Evolutionary conservation across 805 yeast species (phyloP), one percentile per base, ranked within the genome.

Genomic region (Myxozyma neotropica): DNA sequence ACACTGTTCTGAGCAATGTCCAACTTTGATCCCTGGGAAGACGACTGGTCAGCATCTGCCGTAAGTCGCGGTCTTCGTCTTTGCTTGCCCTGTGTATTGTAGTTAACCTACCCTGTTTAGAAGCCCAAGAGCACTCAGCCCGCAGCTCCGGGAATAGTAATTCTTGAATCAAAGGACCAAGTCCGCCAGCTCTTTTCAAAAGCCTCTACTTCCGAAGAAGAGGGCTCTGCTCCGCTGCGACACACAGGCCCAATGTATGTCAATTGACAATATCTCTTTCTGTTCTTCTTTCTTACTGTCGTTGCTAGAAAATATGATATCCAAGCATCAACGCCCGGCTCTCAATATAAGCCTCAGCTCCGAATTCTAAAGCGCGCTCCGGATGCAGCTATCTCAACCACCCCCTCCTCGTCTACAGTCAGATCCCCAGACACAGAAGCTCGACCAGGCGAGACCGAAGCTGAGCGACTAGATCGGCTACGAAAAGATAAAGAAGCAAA

Each of bases 291-390:
- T 24, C 35, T 21, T 15, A 15, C 21, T 1, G 12, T 33, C 13
- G 2, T 10, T 17, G 13, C 21, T 15, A 58, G 63, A 21, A 44
- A 35, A 38, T 58, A 53, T 35, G 64, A 61, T 15, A 31, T 61
- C 35, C 55, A 49, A 24, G 27, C 57, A 15, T 40, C 55, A 3
- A 3, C 60, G 3, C 61, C 40, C n/a, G 58, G 60, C 17, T 46
- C 65, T 5, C 54, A 58, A 7, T 61, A 58, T 51, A 40, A 49
- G 29, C 66, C 66, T 7, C 65, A 51, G 19, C 61, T 62, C 10
- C 60, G 64, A 13, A 62, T 62, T 42, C 55, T 62, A 15, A 62
- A 62, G 21, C 60, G 66, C 27, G 23, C 60, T 27, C 56, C 61
- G 4, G 36, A 42, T 21, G 46, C 12, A 2, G 39, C 5, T 17